Evolutionary conservation across 768 basidiomycete genomes (phyloP).

Genomic region (Hemileccinum impolitum): DNA sequence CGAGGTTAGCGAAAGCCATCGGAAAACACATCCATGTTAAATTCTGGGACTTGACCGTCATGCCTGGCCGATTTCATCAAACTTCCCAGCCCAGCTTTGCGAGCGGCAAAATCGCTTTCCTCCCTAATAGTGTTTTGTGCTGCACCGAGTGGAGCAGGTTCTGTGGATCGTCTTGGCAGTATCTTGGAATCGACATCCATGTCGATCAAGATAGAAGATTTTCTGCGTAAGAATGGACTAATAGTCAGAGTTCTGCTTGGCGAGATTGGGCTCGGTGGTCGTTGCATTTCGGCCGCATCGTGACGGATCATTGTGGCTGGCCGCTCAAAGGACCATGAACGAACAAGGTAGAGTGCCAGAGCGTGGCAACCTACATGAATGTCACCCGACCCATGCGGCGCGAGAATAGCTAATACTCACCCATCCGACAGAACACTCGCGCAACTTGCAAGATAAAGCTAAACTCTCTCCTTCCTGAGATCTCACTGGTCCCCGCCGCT

Average conservation of each 20-base stretch:
- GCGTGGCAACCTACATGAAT: slow-evolving; percentile 75
- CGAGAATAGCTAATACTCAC: slow-evolving; percentile 41
- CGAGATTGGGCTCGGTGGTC: slow-evolving; percentile 42
- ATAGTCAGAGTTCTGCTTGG: slow-evolving; percentile 47
- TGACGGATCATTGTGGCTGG: slow-evolving; percentile 47
- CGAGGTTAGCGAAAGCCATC: slow-evolving; percentile 17
- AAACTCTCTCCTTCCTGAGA: slow-evolving; percentile 84
- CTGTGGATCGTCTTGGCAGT: slow-evolving; percentile 56
- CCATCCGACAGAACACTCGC: slow-evolving; percentile 92
- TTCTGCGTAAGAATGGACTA: slow-evolving; percentile 53
- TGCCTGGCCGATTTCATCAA: slow-evolving; percentile 91
- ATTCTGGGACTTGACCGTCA: slow-evolving; percentile 81
- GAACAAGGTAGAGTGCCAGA: slow-evolving; percentile 85
- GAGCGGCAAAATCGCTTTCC: slow-evolving; percentile 57
- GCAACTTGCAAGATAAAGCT: slow-evolving; percentile 95
- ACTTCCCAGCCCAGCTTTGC: slow-evolving; percentile 74
- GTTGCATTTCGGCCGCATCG: slow-evolving; percentile 4
- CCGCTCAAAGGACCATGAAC: slow-evolving; percentile 87
- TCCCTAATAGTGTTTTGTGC: slow-evolving; percentile 37
- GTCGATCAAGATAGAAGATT: slow-evolving; percentile 82
- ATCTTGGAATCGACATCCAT: slow-evolving; percentile 73
- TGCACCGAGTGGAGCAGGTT: slow-evolving; percentile 19
- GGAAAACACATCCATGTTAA: slow-evolving; percentile 80
- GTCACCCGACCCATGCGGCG: background rate
- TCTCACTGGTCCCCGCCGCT: slow-evolving; percentile 88